These are phyloP conservation scores for Chaetomium tenue DNA, from an alignment of 495 filamentous ascomycete genomes.

Conservation along the genomic window DNA sequence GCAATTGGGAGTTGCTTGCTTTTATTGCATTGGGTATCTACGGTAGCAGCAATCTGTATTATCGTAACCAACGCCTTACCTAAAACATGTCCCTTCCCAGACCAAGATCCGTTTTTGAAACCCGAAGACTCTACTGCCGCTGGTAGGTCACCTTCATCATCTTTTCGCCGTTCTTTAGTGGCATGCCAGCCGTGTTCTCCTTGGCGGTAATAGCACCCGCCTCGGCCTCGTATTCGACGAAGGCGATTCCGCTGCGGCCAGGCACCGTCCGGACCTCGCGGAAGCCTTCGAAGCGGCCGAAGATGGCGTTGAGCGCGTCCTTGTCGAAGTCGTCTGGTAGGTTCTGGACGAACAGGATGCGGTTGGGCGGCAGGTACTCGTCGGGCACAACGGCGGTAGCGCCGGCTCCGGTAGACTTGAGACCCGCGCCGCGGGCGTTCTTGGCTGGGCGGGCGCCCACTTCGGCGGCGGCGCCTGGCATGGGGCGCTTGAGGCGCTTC, in stretches of 20 bases:
- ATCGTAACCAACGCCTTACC: slow-evolving; percentile 13
- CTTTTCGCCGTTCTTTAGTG: slow-evolving; percentile 66
- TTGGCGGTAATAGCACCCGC: slow-evolving; percentile 89
- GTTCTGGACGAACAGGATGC: slow-evolving; percentile 94
- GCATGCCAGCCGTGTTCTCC: slow-evolving; percentile 90
- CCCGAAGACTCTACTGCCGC: slow-evolving; percentile 59
- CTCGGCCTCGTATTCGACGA: slow-evolving; percentile 94
- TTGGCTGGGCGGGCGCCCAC: slow-evolving; percentile 66
- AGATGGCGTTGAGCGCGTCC: slow-evolving; percentile 75
- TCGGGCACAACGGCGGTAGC: slow-evolving; percentile 79
- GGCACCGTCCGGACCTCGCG: slow-evolving; percentile 88
- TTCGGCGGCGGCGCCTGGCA: slow-evolving; percentile 50
- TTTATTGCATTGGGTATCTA: slow-evolving; percentile 28
- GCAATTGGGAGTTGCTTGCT: slow-evolving; percentile 28
- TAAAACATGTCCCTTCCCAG: slow-evolving; percentile 4
- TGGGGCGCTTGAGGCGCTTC: slow-evolving; percentile 76
- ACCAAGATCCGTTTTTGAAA: neutral
- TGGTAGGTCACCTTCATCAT: slow-evolving; percentile 85
- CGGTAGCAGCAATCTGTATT: neutral
- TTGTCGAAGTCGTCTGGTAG: slow-evolving; percentile 82
- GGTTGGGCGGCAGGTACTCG: slow-evolving; percentile 96
- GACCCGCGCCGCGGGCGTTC: slow-evolving; percentile 69
- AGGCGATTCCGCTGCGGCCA: slow-evolving; percentile 84
- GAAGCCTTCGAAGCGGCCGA: slow-evolving; percentile 90
- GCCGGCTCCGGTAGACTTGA: slow-evolving; percentile 73